Percentiles rank a stretch among this genome's conserved stretches.
Conservation (phyloP, 2,329 filamentous ascomycete genomes). For the Alternaria sp. region DNA sequence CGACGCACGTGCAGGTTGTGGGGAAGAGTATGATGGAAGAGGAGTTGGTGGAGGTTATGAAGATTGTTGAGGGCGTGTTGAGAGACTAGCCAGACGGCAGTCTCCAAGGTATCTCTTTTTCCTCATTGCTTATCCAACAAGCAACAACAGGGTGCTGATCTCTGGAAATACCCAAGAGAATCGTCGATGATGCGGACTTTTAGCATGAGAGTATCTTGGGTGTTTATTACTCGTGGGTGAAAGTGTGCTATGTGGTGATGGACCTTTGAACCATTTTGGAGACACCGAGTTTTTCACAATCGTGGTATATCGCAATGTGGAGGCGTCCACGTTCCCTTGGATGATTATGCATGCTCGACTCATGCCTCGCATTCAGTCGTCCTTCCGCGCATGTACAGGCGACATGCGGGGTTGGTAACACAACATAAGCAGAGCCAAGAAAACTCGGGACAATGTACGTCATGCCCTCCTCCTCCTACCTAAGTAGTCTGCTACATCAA, state of each 20-base stretch:
- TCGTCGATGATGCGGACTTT: background rate
- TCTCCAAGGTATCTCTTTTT: background rate
- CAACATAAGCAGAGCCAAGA: background rate
- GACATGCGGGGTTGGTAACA: background rate
- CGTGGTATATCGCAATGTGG: too few relatives aligned
- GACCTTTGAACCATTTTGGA: background rate
- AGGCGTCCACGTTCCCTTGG: background rate
- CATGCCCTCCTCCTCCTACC: background rate
- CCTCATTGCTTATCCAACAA: background rate
- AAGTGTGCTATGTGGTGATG: background rate
- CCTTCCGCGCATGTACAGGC: background rate
- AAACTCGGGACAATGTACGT: background rate
- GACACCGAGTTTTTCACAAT: background rate
- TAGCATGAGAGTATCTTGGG: background rate
- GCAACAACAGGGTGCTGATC: background rate
- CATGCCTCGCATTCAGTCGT: background rate
- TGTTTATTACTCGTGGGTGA: background rate
- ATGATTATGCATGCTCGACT: background rate
- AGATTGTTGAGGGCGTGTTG: conserved; percentile 38
- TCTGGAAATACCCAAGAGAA: background rate
- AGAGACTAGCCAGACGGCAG: background rate
- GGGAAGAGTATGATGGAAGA: conserved; percentile 60
- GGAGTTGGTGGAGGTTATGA: conserved; percentile 51
- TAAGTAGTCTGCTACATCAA: too few relatives aligned
- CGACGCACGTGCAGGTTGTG: conserved; percentile 58